Conservation (phyloP, 768 basidiomycete species). For the Termitomyces sp. region DNA sequence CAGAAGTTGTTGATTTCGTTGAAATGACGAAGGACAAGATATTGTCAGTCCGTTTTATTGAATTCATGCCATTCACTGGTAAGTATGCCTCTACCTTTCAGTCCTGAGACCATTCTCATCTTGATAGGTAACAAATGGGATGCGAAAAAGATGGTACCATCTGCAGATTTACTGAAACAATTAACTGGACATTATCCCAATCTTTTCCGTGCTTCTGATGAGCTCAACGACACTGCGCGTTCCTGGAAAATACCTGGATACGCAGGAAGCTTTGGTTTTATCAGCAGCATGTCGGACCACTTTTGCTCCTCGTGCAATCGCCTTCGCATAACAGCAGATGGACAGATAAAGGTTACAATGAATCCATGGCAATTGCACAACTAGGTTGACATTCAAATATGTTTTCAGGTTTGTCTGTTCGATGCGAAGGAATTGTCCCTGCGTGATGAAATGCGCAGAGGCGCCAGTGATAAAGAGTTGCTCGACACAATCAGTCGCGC, state of each 20-base stretch:
- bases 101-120: not conserved
- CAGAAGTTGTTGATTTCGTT: slow-evolving; percentile 75
- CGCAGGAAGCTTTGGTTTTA: slow-evolving; percentile 74
- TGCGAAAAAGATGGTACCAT: slow-evolving; percentile 75
- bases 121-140: slow-evolving; percentile 79
- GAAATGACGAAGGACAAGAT: slow-evolving; percentile 60
- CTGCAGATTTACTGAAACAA: slow-evolving; percentile 49
- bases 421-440: slow-evolving; percentile 81
- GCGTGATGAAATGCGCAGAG: slow-evolving; percentile 63
- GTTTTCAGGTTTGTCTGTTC: slow-evolving; percentile 73
- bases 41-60: slow-evolving; percentile 80
- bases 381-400: not conserved
- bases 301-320: slow-evolving; percentile 85
- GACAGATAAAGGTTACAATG: slow-evolving; percentile 69
- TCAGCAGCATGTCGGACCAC: slow-evolving; percentile 92
- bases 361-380: not conserved
- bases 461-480: slow-evolving; percentile 59
- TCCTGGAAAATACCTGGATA: slow-evolving; percentile 72
- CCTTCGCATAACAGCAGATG: slow-evolving; percentile 82
- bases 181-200: slow-evolving; percentile 44
- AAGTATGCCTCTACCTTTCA: slow-evolving; percentile 5
- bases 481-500: slow-evolving; percentile 57
- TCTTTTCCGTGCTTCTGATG: slow-evolving; percentile 55
- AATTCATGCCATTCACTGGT: slow-evolving; percentile 95
- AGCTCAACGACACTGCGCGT: slow-evolving; percentile 75